Conservation (phyloP, 345 rosid genomes). For the Gossypium raimondii region DNA sequence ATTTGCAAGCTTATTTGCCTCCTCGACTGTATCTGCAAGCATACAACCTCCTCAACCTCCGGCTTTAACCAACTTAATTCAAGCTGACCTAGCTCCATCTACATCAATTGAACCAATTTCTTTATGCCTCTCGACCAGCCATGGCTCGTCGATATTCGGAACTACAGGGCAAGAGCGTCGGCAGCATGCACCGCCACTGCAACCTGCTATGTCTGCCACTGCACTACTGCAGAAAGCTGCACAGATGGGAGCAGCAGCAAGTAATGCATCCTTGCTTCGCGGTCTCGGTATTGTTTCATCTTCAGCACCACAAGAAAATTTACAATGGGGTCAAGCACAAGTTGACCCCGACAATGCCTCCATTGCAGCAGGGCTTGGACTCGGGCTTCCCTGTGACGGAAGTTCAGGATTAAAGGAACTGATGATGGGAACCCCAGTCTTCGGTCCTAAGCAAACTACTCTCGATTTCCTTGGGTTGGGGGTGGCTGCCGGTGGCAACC, state of each 20-base stretch:
- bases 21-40: constrained; percentile 55
- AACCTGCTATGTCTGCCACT: constrained; percentile 90
- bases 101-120: constrained; percentile 58
- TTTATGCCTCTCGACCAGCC: constrained; percentile 71
- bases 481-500: constrained; percentile 71
- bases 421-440: constrained; percentile 81
- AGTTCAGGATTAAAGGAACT: constrained; percentile 76
- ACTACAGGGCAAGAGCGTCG: constrained; percentile 54
- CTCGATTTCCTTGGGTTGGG: constrained; percentile 94
- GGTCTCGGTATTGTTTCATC: constrained; percentile 73
- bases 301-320: constrained; percentile 41
- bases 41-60: constrained; percentile 48
- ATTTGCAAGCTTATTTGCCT: constrained; percentile 67
- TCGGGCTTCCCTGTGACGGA: constrained; percentile 66
- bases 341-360: constrained; percentile 55
- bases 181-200: constrained; percentile 60
- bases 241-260: constrained; percentile 82
- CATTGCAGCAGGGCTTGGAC: constrained; percentile 64
- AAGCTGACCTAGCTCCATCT: constrained; percentile 48
- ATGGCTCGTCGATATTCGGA: constrained; percentile 58
- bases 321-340: constrained; percentile 50
- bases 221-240: constrained; percentile 93
- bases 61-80: constrained; percentile 43
- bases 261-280: constrained; percentile 72
- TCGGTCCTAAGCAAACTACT: constrained; percentile 80